Conservation (phyloP, 495 filamentous ascomycete genomes). For the Lasiosphaeris hirsuta region DNA sequence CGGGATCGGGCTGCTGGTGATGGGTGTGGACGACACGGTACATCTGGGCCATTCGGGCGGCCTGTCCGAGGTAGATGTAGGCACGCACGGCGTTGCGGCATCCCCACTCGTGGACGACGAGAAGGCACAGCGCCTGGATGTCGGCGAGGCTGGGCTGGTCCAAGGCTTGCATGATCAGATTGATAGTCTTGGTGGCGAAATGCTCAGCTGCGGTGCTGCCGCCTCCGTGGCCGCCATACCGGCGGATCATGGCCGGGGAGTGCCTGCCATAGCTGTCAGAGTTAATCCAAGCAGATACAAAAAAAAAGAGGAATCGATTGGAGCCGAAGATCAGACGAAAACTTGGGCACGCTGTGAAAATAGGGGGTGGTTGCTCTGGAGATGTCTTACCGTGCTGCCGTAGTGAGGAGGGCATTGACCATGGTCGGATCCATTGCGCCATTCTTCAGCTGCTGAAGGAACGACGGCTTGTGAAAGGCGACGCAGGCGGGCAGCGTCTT, state of each 20-base stretch:
- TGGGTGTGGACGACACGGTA: constrained; percentile 47
- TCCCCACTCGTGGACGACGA: constrained; percentile 53
- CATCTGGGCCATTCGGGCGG: constrained; percentile 52
- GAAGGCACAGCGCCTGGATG: constrained; percentile 49
- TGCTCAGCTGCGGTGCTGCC: constrained; percentile 44
- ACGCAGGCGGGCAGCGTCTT: constrained; percentile 51
- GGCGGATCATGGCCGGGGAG: constrained; percentile 47
- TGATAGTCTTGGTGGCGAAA: constrained; percentile 47
- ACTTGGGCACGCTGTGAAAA: too few relatives aligned
- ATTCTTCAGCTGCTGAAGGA: constrained; percentile 48
- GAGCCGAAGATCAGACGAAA: neutral
- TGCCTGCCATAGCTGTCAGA: constrained; percentile 28
- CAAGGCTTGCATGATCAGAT: constrained; percentile 43
- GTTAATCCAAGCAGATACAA: too few relatives aligned
- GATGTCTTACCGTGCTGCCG: constrained; percentile 43
- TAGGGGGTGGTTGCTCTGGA: too few relatives aligned
- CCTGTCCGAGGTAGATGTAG: constrained; percentile 51
- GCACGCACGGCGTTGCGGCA: constrained; percentile 49
- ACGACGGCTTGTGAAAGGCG: constrained; percentile 52
- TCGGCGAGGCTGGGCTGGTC: constrained; percentile 49
- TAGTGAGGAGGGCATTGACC: constrained; percentile 47
- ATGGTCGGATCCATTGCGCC: constrained; percentile 43
- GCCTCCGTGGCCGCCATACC: constrained; percentile 45
- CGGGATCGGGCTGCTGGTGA: constrained; percentile 40
- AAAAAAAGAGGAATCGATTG: neutral